Conservation (phyloP, 169 alveolate genomes). For the Plasmodium ovale region DNA sequence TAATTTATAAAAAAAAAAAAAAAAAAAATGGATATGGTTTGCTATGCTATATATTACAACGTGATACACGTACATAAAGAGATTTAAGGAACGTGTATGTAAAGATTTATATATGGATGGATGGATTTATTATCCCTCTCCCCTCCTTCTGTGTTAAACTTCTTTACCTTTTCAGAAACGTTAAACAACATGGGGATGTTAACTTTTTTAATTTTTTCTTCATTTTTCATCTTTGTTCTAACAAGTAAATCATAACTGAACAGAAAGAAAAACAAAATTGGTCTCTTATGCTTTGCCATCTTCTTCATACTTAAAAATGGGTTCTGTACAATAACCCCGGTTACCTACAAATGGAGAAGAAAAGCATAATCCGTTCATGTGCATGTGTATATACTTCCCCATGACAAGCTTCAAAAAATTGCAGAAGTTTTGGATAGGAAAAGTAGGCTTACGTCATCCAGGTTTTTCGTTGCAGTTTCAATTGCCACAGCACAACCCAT, state of each 20-base stretch:
- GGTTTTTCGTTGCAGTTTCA: constrained; percentile 31
- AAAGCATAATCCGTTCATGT: background rate
- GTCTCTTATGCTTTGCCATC: background rate
- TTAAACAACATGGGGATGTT: constrained; percentile 23
- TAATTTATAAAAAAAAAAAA: constrained; percentile 10
- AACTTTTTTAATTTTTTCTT: constrained; percentile 23
- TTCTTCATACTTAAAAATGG: constrained; percentile 40
- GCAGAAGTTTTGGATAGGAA: background rate
- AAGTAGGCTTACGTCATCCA: constrained; percentile 14
- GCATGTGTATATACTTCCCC: background rate
- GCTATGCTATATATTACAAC: too few species aligned
- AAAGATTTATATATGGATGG: background rate
- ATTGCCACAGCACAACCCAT: constrained; percentile 73
- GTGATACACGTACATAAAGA: background rate
- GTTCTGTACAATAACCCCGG: constrained; percentile 49
- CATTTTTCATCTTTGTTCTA: constrained; percentile 64
- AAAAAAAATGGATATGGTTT: background rate
- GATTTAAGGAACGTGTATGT: background rate
- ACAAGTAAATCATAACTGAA: constrained; percentile 16
- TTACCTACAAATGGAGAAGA: background rate
- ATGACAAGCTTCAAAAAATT: background rate
- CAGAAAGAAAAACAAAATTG: constrained; percentile 25
- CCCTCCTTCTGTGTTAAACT: background rate
- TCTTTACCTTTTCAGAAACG: constrained; percentile 25
- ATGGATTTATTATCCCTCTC: background rate